Evolutionary conservation across 345 rosid species (phyloP).

Genomic region (Euphorbia pulcherrima): DNA sequence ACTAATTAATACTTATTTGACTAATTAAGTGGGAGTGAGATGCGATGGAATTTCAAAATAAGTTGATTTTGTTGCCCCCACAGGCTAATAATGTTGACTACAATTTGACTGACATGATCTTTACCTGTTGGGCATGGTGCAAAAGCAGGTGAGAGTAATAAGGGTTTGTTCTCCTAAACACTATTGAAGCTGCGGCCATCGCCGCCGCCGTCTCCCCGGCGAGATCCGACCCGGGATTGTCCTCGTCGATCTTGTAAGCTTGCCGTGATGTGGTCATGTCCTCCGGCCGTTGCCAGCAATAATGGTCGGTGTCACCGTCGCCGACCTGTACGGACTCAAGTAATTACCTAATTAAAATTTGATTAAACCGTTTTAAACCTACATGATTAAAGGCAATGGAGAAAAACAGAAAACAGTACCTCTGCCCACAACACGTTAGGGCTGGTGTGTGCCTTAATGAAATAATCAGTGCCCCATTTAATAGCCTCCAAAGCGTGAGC

Average conservation of each 20-base stretch:
- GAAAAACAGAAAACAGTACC: constrained; percentile 4
- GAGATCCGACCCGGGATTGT: constrained; percentile 64
- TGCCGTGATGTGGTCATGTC: constrained; percentile 66
- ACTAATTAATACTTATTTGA: constrained; percentile 3
- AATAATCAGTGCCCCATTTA: constrained; percentile 35
- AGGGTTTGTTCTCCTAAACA: constrained; percentile 29
- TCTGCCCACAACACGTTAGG: constrained; percentile 31
- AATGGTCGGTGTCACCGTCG: constrained; percentile 31
- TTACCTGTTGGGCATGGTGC: constrained; percentile 56
- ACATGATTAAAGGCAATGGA: neutral
- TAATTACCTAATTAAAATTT: neutral
- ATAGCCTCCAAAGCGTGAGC: constrained; percentile 28
- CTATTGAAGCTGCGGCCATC: constrained; percentile 62
- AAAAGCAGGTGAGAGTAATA: constrained; percentile 42
- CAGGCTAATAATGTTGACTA: neutral
- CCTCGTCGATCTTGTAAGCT: constrained; percentile 29
- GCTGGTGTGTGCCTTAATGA: constrained; percentile 33
- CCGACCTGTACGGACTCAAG: constrained; percentile 18
- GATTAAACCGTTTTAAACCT: neutral
- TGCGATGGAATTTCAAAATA: neutral
- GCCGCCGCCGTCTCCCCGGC: constrained; percentile 70
- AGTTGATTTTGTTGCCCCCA: neutral
- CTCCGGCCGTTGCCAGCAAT: constrained; percentile 33
- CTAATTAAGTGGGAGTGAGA: neutral
- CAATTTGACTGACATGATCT: neutral